phyloP scores from a whole-genome alignment of 1,139 yeast species.

The Lodderomyces metapsilosis region DNA sequence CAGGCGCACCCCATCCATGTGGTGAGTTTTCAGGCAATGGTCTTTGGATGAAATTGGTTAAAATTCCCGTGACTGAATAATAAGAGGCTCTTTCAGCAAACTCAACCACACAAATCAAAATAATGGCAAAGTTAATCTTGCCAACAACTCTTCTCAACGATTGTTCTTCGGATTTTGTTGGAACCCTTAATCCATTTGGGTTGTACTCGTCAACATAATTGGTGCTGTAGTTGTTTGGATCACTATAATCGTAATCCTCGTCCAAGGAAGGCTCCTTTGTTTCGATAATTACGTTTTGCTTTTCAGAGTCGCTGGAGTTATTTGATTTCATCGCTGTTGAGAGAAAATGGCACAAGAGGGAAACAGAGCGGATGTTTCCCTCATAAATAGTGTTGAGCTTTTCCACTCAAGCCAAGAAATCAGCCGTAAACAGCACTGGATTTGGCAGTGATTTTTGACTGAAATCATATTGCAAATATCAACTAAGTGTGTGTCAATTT shows the following conservation, averaged over 20 bases:
- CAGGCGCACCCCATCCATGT: slow-evolving; percentile 36
- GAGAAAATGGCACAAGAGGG: background rate
- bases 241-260: slow-evolving; percentile 36
- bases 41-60: slow-evolving; percentile 46
- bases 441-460: too few species aligned
- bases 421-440: background rate
- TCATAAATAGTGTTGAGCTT: background rate
- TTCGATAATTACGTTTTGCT: background rate
- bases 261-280: slow-evolving; percentile 1
- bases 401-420: background rate
- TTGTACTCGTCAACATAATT: slow-evolving; percentile 29
- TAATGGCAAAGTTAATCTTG: slow-evolving; percentile 25
- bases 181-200: slow-evolving; percentile 34
- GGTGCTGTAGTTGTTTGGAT: slow-evolving; percentile 22
- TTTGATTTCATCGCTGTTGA: background rate
- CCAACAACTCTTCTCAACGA: slow-evolving; percentile 43
- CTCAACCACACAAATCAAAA: slow-evolving; percentile 42
- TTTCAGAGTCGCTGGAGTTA: background rate
- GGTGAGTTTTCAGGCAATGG: slow-evolving; percentile 52
- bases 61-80: slow-evolving; percentile 40
- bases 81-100: slow-evolving; percentile 49
- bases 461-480: too few species aligned
- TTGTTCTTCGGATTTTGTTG: slow-evolving; percentile 40
- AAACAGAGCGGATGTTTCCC: background rate
- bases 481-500: background rate